Base-by-base conservation (phyloP, 805 yeast species). In the Candida michaelii region DNA sequence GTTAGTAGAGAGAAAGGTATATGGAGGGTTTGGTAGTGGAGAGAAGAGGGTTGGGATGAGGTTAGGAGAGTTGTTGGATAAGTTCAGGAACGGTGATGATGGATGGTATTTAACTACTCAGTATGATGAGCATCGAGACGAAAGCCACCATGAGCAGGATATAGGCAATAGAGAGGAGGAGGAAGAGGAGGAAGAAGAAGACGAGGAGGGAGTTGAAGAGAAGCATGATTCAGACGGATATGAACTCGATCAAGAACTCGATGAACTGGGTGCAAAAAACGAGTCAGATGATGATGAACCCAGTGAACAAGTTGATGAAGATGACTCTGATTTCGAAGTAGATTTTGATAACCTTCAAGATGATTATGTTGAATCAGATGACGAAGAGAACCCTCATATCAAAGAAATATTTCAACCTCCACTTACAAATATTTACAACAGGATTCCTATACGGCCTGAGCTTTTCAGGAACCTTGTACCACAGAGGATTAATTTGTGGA, bases 401-500 rank as follows among this genome's bases (percentile, higher is more conserved):
- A 58, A 52, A 24, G 82, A 79, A 34, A 62, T 82, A 4, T 68
- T 75, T 30, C 89, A 82, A 53, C 79, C 77, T 10, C 91, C 91
- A 2, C 64, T 85, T 48, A 73, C 82, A 0, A 66, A 66, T 25
- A 58, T 39, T 16, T 30, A 47, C 14, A 52, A 64, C 1, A 18
- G 44, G 51, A 4, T 56, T 73, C 29, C 79, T 4, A 48, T 76
- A 13, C 54, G 57, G 11, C 83, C 80, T 0, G 48, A 45, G 0
- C 56, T 73, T n/a, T 58, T 80, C 42, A 51, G 60, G 7, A 56
- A 52, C 2, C 57, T 83, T 10, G 59, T 76, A 1, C 80, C 89
- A 1, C 90, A 85, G 56, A 90, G 85, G 55, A 79, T 85, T 25
- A 85, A 85, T 53, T 60, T 85, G 5, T 85, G 91, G 91, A 71